A percentile compares a stretch with the other conserved stretches of the same genome.
Conservation (phyloP, 2,329 filamentous ascomycete species). For the Neonectria ditissima region DNA sequence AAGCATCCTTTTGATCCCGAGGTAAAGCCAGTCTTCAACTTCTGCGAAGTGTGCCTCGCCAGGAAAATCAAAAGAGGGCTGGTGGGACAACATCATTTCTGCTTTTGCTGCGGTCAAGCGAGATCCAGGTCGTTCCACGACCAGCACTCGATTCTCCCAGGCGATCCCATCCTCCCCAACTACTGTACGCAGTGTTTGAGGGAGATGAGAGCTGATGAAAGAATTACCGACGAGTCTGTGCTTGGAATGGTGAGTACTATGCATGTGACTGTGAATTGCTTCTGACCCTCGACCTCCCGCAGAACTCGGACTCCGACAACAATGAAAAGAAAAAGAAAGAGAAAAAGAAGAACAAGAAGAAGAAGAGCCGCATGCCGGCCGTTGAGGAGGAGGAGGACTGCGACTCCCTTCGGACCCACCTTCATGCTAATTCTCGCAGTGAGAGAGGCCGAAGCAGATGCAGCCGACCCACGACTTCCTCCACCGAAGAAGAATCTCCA, state of each 20-base stretch:
- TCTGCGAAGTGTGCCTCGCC: slow-evolving; percentile 51
- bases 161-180: slow-evolving; percentile 46
- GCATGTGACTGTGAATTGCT: not conserved
- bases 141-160: slow-evolving; percentile 38
- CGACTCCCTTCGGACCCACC: slow-evolving; percentile 15
- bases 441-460: not conserved
- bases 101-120: slow-evolving; percentile 55
- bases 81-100: slow-evolving; percentile 53
- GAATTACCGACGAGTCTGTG: slow-evolving; percentile 43
- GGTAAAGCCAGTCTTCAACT: slow-evolving; percentile 47
- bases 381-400: not conserved
- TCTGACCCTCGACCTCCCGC: not conserved
- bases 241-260: slow-evolving; percentile 41
- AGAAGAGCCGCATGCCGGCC: not conserved
- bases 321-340: not conserved
- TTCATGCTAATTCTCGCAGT: not conserved
- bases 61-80: slow-evolving; percentile 38
- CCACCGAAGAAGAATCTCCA: not conserved
- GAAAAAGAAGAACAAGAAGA: not conserved
- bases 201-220: slow-evolving; percentile 41
- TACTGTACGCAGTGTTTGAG: slow-evolving; percentile 48
- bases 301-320: slow-evolving; percentile 3
- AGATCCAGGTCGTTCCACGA: slow-evolving; percentile 55
- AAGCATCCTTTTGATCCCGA: slow-evolving; percentile 46
- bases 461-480: not conserved